Conservation (phyloP, 805 yeast genomes). For the Cyberlindnera maritima region DNA sequence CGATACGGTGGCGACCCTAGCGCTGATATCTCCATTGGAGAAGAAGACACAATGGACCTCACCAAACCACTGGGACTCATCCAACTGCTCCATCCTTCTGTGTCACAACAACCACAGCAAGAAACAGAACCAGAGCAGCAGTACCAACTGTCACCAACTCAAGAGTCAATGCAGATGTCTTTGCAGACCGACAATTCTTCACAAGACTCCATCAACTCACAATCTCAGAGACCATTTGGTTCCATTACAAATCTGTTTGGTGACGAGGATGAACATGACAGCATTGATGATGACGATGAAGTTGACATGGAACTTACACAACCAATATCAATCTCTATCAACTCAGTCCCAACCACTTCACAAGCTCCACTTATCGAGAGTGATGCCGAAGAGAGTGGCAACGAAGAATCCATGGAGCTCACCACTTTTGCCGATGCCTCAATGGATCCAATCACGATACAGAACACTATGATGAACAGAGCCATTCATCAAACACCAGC, state of each 20-base stretch:
- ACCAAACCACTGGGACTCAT: conserved; percentile 26
- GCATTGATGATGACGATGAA: conserved; percentile 14
- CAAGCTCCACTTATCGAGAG: conserved; percentile 2
- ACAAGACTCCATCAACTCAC: conserved; percentile 5
- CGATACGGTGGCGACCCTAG: conserved; percentile 3
- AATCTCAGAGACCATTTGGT: conserved; percentile 25
- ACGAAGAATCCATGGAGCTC: conserved; percentile 25
- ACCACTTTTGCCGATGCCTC: conserved; percentile 16
- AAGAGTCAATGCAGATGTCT: conserved; percentile 1
- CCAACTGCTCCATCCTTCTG: conserved; percentile 12
- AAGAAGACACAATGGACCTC: conserved; percentile 27
- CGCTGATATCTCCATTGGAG: not conserved
- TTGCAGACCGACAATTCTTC: not conserved
- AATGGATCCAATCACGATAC: conserved; percentile 22
- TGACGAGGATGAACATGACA: conserved; percentile 17
- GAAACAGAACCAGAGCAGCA: not conserved
- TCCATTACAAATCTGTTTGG: conserved; percentile 27
- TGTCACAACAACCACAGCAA: conserved; percentile 2
- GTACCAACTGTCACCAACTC: conserved; percentile 1
- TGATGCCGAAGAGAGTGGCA: conserved; percentile 3
- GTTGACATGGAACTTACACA: conserved; percentile 28
- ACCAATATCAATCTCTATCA: conserved; percentile 3
- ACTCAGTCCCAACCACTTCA: not conserved
- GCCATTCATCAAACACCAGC: conserved; percentile 4
- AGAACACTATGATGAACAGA: conserved; percentile 23